A percentile compares a stretch with the other conserved stretches of the same genome.
Conservation (phyloP, 495 filamentous ascomycete species). For the Physcia stellaris region DNA sequence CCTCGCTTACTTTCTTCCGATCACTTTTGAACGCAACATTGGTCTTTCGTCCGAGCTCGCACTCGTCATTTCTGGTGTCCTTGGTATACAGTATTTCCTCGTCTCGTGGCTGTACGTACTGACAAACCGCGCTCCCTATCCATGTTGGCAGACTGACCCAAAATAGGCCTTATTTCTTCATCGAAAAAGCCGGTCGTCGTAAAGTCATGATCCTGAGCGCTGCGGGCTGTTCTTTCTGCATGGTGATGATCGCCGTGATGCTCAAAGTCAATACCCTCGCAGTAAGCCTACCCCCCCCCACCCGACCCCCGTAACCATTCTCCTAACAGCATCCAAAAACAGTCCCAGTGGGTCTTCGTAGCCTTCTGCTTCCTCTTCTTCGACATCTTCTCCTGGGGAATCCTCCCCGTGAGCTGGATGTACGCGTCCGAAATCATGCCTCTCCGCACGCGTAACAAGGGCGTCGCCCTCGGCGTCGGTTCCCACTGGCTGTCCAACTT, state of each 20-base stretch:
- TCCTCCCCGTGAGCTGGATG: slow-evolving; percentile 48
- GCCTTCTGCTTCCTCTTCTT: slow-evolving; percentile 46
- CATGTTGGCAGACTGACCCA: background rate
- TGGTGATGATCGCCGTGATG: slow-evolving; percentile 33
- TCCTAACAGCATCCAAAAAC: too few relatives aligned
- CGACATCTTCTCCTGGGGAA: slow-evolving; percentile 45
- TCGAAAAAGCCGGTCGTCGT: slow-evolving; percentile 40
- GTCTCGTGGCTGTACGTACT: slow-evolving; percentile 13
- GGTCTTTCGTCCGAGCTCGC: slow-evolving; percentile 10
- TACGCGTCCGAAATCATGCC: slow-evolving; percentile 69
- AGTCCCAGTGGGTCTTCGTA: slow-evolving; percentile 22
- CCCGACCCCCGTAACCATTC: background rate
- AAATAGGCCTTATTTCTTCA: slow-evolving; percentile 29
- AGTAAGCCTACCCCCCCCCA: slow-evolving; percentile 9
- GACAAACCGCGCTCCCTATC: background rate
- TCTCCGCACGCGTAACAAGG: slow-evolving; percentile 57
- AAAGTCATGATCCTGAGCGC: slow-evolving; percentile 38
- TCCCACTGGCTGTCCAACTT: slow-evolving; percentile 37
- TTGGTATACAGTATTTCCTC: slow-evolving; percentile 13
- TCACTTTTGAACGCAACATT: slow-evolving; percentile 15
- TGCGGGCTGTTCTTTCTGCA: slow-evolving; percentile 33
- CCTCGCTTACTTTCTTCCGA: slow-evolving; percentile 10
- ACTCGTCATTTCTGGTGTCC: slow-evolving; percentile 10
- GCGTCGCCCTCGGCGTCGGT: slow-evolving; percentile 28
- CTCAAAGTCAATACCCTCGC: slow-evolving; percentile 22